Percentiles rank a stretch among this genome's conserved stretches.
Conservation (phyloP, 371 early-diverging fungal genomes). For the Rhizopus delemar region DNA sequence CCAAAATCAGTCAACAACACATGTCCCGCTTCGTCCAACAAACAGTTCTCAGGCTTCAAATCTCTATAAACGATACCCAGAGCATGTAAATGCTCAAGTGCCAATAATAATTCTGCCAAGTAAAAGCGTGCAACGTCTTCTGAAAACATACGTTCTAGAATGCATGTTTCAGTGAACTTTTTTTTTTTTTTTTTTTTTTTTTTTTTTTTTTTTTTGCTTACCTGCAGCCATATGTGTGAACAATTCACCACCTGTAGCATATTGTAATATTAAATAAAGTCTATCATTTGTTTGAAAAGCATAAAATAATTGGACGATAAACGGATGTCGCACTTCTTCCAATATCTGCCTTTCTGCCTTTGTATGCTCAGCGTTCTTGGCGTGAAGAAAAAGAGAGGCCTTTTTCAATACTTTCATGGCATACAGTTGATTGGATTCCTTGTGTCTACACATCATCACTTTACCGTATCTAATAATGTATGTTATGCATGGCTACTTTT, state of each 20-base stretch:
- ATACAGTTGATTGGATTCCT: conserved; percentile 56
- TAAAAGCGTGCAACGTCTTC: conserved; percentile 83
- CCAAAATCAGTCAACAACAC: conserved; percentile 91
- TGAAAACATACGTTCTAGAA: conserved; percentile 74
- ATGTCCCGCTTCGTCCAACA: conserved; percentile 81
- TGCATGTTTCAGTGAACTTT: not conserved
- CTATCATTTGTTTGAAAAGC: conserved; percentile 90
- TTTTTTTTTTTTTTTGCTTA: conserved; percentile 9
- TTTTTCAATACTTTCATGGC: conserved; percentile 95
- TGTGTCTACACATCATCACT: conserved; percentile 45
- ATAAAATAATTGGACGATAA: conserved; percentile 93
- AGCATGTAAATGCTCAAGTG: conserved; percentile 84
- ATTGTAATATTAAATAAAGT: conserved; percentile 94
- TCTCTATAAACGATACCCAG: conserved; percentile 88
- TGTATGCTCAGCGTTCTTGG: conserved; percentile 72
- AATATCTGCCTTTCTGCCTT: conserved; percentile 77
- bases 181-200: not conserved
- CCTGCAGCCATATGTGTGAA: conserved; percentile 63
- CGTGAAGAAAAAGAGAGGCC: conserved; percentile 73
- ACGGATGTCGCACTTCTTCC: conserved; percentile 81
- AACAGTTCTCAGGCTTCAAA: conserved; percentile 88
- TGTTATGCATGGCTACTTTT: not conserved
- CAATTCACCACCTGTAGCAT: conserved; percentile 98
- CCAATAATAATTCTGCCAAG: conserved; percentile 81
- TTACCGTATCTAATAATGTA: conserved; percentile 40